Evolutionary conservation across 1,284 basidiomycete species (phyloP), one percentile per base, ranked within the genome.

Genomic region (Apiotrichum domesticum): DNA sequence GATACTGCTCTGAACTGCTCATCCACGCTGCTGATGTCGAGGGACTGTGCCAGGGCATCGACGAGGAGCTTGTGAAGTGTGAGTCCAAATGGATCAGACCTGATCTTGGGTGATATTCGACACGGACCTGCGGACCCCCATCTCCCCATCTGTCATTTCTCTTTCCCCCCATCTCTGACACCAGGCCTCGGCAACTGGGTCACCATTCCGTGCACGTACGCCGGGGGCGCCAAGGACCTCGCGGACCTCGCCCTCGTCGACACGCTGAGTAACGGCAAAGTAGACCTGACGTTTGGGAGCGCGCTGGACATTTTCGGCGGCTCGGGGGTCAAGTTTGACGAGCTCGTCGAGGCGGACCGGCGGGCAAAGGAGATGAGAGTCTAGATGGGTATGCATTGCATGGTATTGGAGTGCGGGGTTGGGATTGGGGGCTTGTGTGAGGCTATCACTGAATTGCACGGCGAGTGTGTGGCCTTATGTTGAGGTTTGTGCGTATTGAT

Each of bases 11-110:
- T 66, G 96, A 98, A 74, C 92, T 98, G 66, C 78, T 99, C 41
- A 84, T 99, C 45, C 96, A 98, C 75, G 95, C 96, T 0, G 96
- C 96, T 4, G 96, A 98, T 67, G 93, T 98, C 4, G 96, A 99
- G 74, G 96, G 96, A 0, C 79, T 98, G 35, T 98, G 96, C 75
- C 86, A 93, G 77, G 96, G 96, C 1, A 94, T 98, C 58, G 96
- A 99, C 71, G 85, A 92, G 72, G 85, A 87, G 34, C 82, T 99
- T 6, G 95, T 98, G 6, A 65, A 77, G 63, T 86, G 94, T 90
- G 65, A 64, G 86, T 75, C 3, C 7, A 7, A 35, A n/a, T 11
- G 44, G 3, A 7, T 40, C 21, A 8, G n/a, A 15, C 21, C 21
- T 21, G 21, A 21, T 21, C 21, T 21, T 21, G 21, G 21, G 21